Evolutionary conservation across 208 protist genomes (phyloP).

Genomic region (Porcisia deanei): DNA sequence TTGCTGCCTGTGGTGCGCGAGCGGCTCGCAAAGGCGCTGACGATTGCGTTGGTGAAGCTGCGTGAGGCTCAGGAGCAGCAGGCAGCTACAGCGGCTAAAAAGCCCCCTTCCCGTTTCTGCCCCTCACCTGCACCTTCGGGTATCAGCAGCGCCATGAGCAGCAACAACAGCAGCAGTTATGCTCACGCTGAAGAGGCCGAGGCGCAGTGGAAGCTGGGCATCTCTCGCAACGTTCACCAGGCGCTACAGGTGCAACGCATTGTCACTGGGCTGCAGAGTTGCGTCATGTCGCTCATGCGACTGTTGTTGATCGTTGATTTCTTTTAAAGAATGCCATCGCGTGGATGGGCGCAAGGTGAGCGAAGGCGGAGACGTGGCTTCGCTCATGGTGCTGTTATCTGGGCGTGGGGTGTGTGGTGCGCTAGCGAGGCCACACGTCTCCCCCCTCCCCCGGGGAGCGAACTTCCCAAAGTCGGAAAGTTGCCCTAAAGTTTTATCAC

Average conservation of each 20-base stretch:
- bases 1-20: slow-evolving; percentile 51
- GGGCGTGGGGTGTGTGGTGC: no score
- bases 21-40: slow-evolving; percentile 54
- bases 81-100: not conserved
- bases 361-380: not conserved
- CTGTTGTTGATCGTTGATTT: slow-evolving; percentile 74
- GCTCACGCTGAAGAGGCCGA: slow-evolving; percentile 14
- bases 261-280: slow-evolving; percentile 63
- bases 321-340: slow-evolving; percentile 23
- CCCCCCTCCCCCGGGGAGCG: no score
- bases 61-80: slow-evolving; percentile 24
- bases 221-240: slow-evolving; percentile 13
- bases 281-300: slow-evolving; percentile 61
- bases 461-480: no score
- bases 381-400: not conserved
- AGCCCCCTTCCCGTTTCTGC: not conserved
- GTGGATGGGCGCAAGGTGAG: not conserved
- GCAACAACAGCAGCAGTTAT: not conserved
- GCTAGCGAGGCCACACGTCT: no score
- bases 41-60: slow-evolving; percentile 37
- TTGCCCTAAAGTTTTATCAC: no score
- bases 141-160: not conserved
- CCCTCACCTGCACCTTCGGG: not conserved
- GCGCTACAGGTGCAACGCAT: slow-evolving; percentile 32
- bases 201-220: slow-evolving; percentile 10